These are phyloP conservation scores for Ustilago sp. DNA, from an alignment of 1,284 basidiomycete genomes.

Conservation along the genomic window DNA sequence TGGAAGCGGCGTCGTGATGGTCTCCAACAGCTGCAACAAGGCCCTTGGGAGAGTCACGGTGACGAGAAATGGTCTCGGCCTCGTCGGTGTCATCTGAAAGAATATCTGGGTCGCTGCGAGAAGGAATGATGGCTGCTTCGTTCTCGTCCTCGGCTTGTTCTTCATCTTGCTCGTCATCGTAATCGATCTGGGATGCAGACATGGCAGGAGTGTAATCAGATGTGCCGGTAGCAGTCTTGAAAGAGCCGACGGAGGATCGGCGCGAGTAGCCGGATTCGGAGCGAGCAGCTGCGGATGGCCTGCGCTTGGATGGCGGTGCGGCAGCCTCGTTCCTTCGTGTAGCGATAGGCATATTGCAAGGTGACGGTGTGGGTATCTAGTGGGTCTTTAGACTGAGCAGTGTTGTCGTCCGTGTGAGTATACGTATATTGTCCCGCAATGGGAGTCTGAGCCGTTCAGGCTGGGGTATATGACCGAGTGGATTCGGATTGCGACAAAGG, in stretches of 20 bases:
- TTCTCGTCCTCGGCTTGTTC: constrained; percentile 9
- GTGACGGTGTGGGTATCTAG: constrained; percentile 1
- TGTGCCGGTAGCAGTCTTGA: constrained; percentile 38
- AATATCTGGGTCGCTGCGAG: constrained; percentile 4
- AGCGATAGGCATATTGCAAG: constrained; percentile 27
- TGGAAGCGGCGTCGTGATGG: constrained; percentile 14
- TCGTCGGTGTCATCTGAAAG: constrained; percentile 32
- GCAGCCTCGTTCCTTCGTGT: constrained; percentile 13
- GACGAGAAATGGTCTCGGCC: constrained; percentile 22
- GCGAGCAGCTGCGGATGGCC: constrained; percentile 28
- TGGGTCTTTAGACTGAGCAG: too few relatives aligned
- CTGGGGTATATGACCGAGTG: background rate
- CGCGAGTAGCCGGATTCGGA: constrained; percentile 40
- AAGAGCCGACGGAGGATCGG: constrained; percentile 39
- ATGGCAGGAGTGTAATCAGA: constrained; percentile 15
- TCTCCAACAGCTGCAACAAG: constrained; percentile 6
- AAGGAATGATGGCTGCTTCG: constrained; percentile 17
- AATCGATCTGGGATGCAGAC: constrained; percentile 16
- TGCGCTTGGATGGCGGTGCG: constrained; percentile 16
- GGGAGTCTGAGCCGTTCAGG: background rate
- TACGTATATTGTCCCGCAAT: background rate
- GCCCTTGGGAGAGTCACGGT: background rate
- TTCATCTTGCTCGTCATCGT: constrained; percentile 16
- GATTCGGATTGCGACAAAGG: background rate
- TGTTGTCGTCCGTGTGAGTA: background rate